These are phyloP conservation scores for Trypanosomatidae sp. DNA, from an alignment of 208 protist genomes.

Conservation along the genomic window DNA sequence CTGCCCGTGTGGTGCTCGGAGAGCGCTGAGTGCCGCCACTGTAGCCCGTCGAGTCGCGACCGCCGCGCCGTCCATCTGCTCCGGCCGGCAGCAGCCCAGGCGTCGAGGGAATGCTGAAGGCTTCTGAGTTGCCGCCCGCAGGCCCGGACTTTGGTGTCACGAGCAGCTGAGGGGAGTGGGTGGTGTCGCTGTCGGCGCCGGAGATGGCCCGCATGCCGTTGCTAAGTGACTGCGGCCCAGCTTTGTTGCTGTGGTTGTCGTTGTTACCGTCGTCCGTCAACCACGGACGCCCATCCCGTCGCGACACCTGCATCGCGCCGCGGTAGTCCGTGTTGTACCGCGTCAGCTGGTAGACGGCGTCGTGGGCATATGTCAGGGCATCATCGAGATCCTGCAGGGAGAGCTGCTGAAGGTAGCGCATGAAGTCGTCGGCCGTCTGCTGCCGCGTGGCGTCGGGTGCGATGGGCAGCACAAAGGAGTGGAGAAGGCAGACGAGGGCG, in stretches of 20 bases:
- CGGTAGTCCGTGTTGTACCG: conserved; percentile 64
- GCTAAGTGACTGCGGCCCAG: conserved; percentile 42
- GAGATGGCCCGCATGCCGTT: background rate
- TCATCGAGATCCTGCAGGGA: conserved; percentile 31
- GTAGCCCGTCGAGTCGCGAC: background rate
- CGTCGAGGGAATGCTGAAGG: conserved; percentile 21
- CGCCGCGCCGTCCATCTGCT: background rate
- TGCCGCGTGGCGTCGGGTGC: too few relatives aligned
- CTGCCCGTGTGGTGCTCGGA: too few relatives aligned
- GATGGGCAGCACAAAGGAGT: too few relatives aligned
- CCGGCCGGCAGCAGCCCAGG: conserved; percentile 18
- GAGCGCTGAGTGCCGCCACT: too few relatives aligned
- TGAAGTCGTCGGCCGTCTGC: conserved; percentile 17
- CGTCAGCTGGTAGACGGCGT: conserved; percentile 46
- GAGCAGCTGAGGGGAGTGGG: too few relatives aligned
- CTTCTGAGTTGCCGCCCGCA: background rate
- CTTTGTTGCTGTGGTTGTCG: background rate
- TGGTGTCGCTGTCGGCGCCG: background rate
- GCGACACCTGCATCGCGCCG: too few relatives aligned
- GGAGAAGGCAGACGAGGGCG: conserved; percentile 54
- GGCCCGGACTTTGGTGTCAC: too few relatives aligned
- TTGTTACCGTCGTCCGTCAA: background rate
- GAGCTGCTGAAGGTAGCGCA: conserved; percentile 31
- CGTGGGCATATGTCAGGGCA: conserved; percentile 43
- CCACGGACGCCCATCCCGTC: conserved; percentile 25